Evolutionary conservation across 305 asterid genomes (phyloP).

Genomic region (Andrographis paniculata): DNA sequence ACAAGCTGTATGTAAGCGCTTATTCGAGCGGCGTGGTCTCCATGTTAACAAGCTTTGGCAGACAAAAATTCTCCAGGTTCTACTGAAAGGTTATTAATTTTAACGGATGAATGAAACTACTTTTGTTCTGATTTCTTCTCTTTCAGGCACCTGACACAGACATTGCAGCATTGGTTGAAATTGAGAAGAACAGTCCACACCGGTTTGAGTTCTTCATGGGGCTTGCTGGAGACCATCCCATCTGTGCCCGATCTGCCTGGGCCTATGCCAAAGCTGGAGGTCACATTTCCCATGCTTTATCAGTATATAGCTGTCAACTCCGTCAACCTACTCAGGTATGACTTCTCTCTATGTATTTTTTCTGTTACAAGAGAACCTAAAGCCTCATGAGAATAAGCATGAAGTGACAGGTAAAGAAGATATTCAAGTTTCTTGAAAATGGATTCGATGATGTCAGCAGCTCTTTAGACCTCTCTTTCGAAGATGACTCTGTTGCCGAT

Average conservation of each 20-base stretch:
- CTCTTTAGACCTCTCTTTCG: slow-evolving; percentile 88
- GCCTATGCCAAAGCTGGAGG: slow-evolving; percentile 96
- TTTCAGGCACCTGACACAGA: slow-evolving; percentile 98
- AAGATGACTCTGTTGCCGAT: slow-evolving; percentile 95
- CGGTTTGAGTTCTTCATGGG: slow-evolving; percentile 99
- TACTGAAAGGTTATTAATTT: slow-evolving; percentile 11
- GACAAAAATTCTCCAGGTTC: slow-evolving; percentile 96
- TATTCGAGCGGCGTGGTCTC: slow-evolving; percentile 97
- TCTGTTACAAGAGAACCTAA: neutral
- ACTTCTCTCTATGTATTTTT: slow-evolving; percentile 7
- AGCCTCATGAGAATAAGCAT: slow-evolving; percentile 8
- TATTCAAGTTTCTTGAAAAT: slow-evolving; percentile 82
- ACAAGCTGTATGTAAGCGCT: slow-evolving; percentile 92
- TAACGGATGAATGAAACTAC: slow-evolving; percentile 19
- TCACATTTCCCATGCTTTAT: slow-evolving; percentile 93
- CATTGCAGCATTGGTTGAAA: slow-evolving; percentile 95
- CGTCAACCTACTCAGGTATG: slow-evolving; percentile 87
- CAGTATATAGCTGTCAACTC: slow-evolving; percentile 88
- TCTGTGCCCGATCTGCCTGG: slow-evolving; percentile 99
- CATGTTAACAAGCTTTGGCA: slow-evolving; percentile 93
- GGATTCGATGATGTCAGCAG: slow-evolving; percentile 86
- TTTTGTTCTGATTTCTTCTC: slow-evolving; percentile 20
- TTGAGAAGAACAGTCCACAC: slow-evolving; percentile 93
- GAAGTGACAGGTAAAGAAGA: slow-evolving; percentile 71
- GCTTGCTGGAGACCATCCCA: slow-evolving; percentile 91